Percentiles rank a stretch among this genome's conserved stretches.
These are phyloP conservation scores for Comarum palustre DNA, from an alignment of 306 rosid genomes.

Conservation along the genomic window DNA sequence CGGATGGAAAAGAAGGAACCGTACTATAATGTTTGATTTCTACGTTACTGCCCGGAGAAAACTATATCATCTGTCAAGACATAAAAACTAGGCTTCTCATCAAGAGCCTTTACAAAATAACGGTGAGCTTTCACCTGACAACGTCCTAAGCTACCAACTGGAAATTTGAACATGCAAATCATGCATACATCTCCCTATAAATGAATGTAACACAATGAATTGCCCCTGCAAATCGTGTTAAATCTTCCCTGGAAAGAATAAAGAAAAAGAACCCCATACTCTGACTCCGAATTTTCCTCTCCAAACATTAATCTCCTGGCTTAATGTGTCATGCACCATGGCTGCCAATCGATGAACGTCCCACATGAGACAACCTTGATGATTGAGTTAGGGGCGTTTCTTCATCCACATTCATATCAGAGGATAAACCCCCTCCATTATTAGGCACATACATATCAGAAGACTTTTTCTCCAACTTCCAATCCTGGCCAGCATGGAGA, in stretches of 20 bases:
- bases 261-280: conserved; percentile 22
- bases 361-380: conserved; percentile 72
- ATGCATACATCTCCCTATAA: conserved; percentile 26
- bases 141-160: conserved; percentile 18
- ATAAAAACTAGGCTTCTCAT: conserved; percentile 17
- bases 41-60: background rate
- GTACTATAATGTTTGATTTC: background rate
- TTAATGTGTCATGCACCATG: conserved; percentile 39
- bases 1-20: background rate
- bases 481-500: conserved; percentile 54
- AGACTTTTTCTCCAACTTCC: conserved; percentile 84
- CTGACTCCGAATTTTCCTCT: conserved; percentile 18
- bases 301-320: conserved; percentile 14
- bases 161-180: conserved; percentile 21
- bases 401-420: conserved; percentile 47
- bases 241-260: conserved; percentile 40
- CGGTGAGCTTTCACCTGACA: conserved; percentile 10
- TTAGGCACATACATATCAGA: conserved; percentile 57
- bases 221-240: conserved; percentile 18
- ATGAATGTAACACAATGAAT: conserved; percentile 31
- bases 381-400: conserved; percentile 73
- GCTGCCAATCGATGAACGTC: conserved; percentile 53
- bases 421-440: conserved; percentile 44
- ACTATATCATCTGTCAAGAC: background rate
- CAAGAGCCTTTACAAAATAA: conserved; percentile 19